Conservation (phyloP, 2,329 filamentous ascomycete species). For the Dactylellina cionopaga region DNA sequence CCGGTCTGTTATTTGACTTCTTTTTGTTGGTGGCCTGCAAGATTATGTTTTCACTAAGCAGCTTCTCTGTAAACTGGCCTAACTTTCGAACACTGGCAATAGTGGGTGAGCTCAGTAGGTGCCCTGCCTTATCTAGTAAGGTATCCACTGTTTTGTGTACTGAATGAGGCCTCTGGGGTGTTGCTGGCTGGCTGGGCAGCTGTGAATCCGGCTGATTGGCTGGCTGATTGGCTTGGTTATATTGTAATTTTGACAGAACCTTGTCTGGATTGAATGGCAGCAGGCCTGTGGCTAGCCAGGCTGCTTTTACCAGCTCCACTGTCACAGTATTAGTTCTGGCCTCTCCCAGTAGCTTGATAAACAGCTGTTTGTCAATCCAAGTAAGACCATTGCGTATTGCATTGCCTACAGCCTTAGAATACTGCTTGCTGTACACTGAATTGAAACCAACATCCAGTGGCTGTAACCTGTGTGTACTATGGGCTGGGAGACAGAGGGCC, state of each 20-base stretch:
- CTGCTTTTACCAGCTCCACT: background rate
- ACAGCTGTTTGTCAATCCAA: conserved; percentile 4
- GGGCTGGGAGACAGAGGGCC: too few species aligned
- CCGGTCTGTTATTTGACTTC: background rate
- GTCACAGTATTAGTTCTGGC: background rate
- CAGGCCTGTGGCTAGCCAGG: background rate
- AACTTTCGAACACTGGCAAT: background rate
- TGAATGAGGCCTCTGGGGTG: background rate
- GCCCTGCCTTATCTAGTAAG: conserved; percentile 3
- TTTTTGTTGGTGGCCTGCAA: conserved; percentile 1
- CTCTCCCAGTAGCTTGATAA: conserved; percentile 7
- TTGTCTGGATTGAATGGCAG: background rate
- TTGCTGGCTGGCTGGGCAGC: too few species aligned
- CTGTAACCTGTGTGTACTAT: too few species aligned
- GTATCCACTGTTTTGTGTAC: background rate
- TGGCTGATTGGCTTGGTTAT: background rate
- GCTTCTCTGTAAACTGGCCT: background rate
- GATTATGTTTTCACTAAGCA: conserved; percentile 5
- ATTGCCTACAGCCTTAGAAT: too few species aligned
- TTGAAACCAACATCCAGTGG: too few species aligned
- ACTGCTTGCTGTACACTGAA: too few species aligned
- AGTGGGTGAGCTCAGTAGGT: background rate
- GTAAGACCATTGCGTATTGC: background rate
- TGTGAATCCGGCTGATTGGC: background rate
- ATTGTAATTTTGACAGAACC: background rate